Evolutionary conservation across 768 basidiomycete genomes (phyloP).

Genomic region (Boletus speciosus): DNA sequence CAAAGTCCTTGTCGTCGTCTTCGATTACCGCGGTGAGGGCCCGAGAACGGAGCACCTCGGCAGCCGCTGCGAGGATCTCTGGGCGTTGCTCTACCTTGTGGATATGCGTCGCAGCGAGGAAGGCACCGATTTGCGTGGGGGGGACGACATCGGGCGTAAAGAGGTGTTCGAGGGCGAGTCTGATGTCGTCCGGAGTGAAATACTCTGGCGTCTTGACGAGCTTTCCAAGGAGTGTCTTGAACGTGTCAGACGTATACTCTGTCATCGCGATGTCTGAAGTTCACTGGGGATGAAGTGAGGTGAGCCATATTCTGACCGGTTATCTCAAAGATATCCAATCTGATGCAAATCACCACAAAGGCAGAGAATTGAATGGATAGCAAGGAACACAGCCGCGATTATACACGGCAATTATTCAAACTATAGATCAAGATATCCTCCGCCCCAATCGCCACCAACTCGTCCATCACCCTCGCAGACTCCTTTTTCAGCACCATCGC

Average conservation of each 20-base stretch:
- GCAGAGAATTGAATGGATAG: too few species aligned
- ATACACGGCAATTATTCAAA: constrained; percentile 92
- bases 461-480: constrained; percentile 84
- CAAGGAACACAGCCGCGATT: background rate
- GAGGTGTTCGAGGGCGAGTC: constrained; percentile 67
- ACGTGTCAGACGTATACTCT: constrained; percentile 44
- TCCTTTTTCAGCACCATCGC: constrained; percentile 86
- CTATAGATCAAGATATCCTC: constrained; percentile 89
- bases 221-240: constrained; percentile 74
- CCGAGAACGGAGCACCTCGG: constrained; percentile 65
- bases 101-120: constrained; percentile 82
- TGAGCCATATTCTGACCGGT: background rate
- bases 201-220: constrained; percentile 78
- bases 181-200: constrained; percentile 76
- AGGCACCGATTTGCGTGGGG: constrained; percentile 82
- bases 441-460: constrained; percentile 76
- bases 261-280: constrained; percentile 16
- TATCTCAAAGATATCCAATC: background rate
- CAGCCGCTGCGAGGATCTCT: constrained; percentile 76
- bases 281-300: background rate
- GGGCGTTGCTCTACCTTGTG: constrained; percentile 73
- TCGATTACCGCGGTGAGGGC: constrained; percentile 62
- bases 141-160: constrained; percentile 61
- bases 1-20: constrained; percentile 61
- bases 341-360: background rate